These are phyloP conservation scores for Solanum pinnatisectum DNA, from an alignment of 257 asterid genomes.

Conservation along the genomic window DNA sequence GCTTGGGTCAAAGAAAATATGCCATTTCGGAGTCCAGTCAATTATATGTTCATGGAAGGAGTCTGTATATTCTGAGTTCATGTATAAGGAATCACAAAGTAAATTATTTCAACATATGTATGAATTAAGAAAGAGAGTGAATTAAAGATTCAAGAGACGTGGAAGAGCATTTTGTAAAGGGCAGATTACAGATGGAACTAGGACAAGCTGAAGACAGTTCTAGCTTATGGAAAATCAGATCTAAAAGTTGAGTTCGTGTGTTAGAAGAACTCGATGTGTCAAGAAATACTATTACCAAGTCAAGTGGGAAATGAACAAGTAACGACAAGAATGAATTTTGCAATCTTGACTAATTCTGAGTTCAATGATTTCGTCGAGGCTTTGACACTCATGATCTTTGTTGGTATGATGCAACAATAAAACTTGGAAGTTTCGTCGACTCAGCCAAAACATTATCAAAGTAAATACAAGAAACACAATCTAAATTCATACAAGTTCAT, in stretches of 20 bases:
- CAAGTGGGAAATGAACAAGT: background rate
- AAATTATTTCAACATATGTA: background rate
- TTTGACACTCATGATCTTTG: background rate
- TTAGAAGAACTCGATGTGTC: background rate
- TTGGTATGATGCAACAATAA: background rate
- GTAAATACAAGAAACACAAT: background rate
- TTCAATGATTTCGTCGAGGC: background rate
- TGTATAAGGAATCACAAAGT: background rate
- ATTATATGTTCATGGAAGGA: background rate
- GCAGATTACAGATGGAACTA: background rate
- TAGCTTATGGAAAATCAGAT: background rate
- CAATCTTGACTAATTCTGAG: background rate
- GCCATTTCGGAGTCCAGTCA: background rate
- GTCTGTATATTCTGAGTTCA: background rate
- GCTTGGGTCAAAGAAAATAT: background rate
- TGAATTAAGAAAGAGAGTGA: background rate
- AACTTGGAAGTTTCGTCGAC: background rate
- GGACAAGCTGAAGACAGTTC: background rate
- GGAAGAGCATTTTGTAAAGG: background rate
- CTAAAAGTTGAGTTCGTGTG: background rate
- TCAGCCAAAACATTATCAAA: background rate
- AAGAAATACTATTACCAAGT: background rate
- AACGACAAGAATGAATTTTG: background rate
- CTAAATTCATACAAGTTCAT: background rate
- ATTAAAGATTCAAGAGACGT: background rate